Conservation (phyloP, 164 flowering plant genomes). For the Warburgia ugandensis region DNA sequence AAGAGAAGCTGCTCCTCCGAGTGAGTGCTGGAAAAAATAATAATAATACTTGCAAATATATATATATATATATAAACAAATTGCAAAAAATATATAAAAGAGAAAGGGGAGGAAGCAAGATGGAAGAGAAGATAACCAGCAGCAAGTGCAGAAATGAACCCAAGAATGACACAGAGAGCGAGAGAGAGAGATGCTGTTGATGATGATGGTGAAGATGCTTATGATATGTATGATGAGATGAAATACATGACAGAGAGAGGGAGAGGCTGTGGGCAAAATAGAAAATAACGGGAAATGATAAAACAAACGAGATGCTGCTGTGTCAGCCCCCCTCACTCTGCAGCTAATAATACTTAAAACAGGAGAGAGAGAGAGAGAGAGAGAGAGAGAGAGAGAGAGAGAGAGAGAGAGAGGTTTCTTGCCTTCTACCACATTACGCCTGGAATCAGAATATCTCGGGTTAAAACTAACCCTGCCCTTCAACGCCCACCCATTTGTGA, state of each 20-base stretch:
- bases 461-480: conserved; percentile 1
- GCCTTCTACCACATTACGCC: not conserved
- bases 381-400: no score
- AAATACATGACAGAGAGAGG: conserved; percentile 16
- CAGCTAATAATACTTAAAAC: conserved; percentile 47
- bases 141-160: not conserved
- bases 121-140: not conserved
- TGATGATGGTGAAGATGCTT: conserved; percentile 13
- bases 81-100: not conserved
- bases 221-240: conserved; percentile 3
- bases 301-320: conserved; percentile 42
- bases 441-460: conserved; percentile 21
- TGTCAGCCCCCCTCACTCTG: conserved; percentile 46
- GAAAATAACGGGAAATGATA: conserved; percentile 16
- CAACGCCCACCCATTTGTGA: no score
- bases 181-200: conserved; percentile 15
- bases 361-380: no score
- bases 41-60: no score
- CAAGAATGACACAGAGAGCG: not conserved
- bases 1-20: conserved; percentile 22
- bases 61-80: not conserved
- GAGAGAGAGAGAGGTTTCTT: conserved; percentile 1
- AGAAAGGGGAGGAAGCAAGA: conserved; percentile 8
- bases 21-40: conserved; percentile 25
- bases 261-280: conserved; percentile 16